These are phyloP conservation scores for Gryganskiella cystojenkinii DNA, from an alignment of 192 early-diverging fungal species.

Conservation along the genomic window DNA sequence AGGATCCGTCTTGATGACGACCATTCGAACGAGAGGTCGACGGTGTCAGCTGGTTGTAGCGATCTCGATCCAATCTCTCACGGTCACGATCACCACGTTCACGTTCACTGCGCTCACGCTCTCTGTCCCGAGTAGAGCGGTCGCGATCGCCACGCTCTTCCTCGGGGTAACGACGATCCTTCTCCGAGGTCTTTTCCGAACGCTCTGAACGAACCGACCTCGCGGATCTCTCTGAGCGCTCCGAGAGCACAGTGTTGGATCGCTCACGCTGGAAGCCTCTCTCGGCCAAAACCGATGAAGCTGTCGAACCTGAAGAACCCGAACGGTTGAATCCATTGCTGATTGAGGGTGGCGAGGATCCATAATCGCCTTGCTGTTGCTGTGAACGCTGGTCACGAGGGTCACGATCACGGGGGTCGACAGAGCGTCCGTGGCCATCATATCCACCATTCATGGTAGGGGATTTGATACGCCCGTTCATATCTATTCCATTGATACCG, in stretches of 20 bases:
- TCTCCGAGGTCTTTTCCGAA: slow-evolving; percentile 32
- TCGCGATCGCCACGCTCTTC: slow-evolving; percentile 16
- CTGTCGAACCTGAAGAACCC: slow-evolving; percentile 40
- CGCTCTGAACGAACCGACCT: slow-evolving; percentile 37
- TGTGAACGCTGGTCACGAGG: slow-evolving; percentile 11
- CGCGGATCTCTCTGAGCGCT: slow-evolving; percentile 39
- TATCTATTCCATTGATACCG: slow-evolving; percentile 40
- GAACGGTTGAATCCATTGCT: slow-evolving; percentile 39
- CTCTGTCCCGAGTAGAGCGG: not conserved
- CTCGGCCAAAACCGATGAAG: slow-evolving; percentile 32
- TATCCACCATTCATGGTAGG: slow-evolving; percentile 12
- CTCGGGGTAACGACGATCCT: slow-evolving; percentile 29
- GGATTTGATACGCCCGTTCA: slow-evolving; percentile 35
- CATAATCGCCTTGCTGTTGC: slow-evolving; percentile 5
- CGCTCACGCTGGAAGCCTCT: slow-evolving; percentile 27
- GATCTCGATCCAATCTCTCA: slow-evolving; percentile 14
- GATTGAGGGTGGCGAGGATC: slow-evolving; percentile 21
- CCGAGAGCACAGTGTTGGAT: slow-evolving; percentile 46
- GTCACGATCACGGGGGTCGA: slow-evolving; percentile 16
- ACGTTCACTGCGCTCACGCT: slow-evolving; percentile 26
- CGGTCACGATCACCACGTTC: slow-evolving; percentile 12
- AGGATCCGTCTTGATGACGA: slow-evolving; percentile 18
- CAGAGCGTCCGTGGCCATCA: not conserved
- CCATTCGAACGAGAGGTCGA: slow-evolving; percentile 8
- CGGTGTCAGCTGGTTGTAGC: not conserved